A percentile compares a stretch with the other conserved stretches of the same genome.
Evolutionary conservation across 345 rosid species (phyloP).

Genomic region (Cardamine occulta): DNA sequence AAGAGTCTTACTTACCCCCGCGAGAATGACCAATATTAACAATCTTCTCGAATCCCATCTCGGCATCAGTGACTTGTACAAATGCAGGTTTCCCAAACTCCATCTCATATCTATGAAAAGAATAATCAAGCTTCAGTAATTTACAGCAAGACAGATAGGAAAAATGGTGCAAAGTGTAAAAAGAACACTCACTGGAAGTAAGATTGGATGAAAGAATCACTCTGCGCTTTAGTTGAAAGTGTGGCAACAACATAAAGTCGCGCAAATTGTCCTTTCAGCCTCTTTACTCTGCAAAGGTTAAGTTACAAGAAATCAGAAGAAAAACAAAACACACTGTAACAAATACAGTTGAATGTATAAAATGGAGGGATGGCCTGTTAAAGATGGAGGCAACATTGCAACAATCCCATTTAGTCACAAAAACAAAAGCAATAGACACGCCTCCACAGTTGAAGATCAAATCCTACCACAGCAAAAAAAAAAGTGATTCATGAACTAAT

Average conservation of each 20-base stretch:
- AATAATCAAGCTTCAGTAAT: background rate
- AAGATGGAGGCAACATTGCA: slow-evolving; percentile 50
- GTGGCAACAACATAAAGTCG: slow-evolving; percentile 64
- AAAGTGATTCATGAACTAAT: slow-evolving; percentile 9
- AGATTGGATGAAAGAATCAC: slow-evolving; percentile 68
- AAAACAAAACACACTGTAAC: background rate
- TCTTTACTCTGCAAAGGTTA: slow-evolving; percentile 56
- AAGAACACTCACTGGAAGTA: slow-evolving; percentile 78
- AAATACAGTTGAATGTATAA: background rate
- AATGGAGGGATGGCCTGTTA: slow-evolving; percentile 55
- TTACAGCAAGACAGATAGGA: background rate
- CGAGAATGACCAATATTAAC: slow-evolving; percentile 84
- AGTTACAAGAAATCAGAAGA: slow-evolving; percentile 17
- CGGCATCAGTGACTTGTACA: slow-evolving; percentile 75
- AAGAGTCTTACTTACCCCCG: slow-evolving; percentile 49
- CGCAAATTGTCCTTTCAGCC: slow-evolving; percentile 76
- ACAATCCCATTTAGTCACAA: slow-evolving; percentile 75
- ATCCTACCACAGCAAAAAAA: slow-evolving; percentile 52
- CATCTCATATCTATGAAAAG: slow-evolving; percentile 60
- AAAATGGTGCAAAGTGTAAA: background rate
- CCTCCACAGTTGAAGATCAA: slow-evolving; percentile 93
- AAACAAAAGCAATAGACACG: slow-evolving; percentile 79
- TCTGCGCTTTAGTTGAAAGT: slow-evolving; percentile 66
- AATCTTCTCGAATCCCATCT: slow-evolving; percentile 97
- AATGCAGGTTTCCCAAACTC: slow-evolving; percentile 88